Conservation (phyloP, 108 stramenopile genomes). For the Chaetoceros muelleri region DNA sequence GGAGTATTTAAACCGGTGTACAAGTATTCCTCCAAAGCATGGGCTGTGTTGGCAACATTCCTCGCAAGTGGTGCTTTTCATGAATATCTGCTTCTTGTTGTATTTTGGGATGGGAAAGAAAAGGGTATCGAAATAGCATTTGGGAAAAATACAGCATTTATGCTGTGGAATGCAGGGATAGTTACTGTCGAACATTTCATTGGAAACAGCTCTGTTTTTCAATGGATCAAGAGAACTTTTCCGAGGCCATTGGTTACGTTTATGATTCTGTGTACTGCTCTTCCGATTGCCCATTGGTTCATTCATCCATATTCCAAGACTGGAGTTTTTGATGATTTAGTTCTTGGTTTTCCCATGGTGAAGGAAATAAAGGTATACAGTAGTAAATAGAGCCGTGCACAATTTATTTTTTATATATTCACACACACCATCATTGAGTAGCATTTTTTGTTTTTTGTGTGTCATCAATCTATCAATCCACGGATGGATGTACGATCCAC, state of each 20-base stretch:
- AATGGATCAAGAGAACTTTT: constrained; percentile 12
- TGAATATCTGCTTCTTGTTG: constrained; percentile 40
- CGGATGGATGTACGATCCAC: no score
- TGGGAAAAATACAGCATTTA: constrained; percentile 43
- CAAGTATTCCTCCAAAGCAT: constrained; percentile 7
- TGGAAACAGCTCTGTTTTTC: constrained; percentile 7
- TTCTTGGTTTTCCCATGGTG: constrained; percentile 28
- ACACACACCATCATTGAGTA: no score
- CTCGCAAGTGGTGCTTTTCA: constrained; percentile 61
- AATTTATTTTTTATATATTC: no score
- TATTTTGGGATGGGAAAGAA: constrained; percentile 14
- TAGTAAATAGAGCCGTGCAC: no score
- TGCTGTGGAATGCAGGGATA: constrained; percentile 51
- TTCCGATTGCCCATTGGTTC: constrained; percentile 56
- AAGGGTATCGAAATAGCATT: constrained; percentile 8
- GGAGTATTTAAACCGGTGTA: constrained; percentile 60
- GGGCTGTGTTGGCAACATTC: constrained; percentile 43
- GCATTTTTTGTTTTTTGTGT: no score
- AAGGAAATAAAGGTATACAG: no score
- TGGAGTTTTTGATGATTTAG: constrained; percentile 28
- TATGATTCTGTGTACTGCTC: constrained; percentile 28
- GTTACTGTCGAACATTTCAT: constrained; percentile 29
- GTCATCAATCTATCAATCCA: no score
- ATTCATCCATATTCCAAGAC: constrained; percentile 36
- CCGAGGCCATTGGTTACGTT: constrained; percentile 28